phyloP scores from a whole-genome alignment of 306 rosid species.

The Coriaria nepalensis region DNA sequence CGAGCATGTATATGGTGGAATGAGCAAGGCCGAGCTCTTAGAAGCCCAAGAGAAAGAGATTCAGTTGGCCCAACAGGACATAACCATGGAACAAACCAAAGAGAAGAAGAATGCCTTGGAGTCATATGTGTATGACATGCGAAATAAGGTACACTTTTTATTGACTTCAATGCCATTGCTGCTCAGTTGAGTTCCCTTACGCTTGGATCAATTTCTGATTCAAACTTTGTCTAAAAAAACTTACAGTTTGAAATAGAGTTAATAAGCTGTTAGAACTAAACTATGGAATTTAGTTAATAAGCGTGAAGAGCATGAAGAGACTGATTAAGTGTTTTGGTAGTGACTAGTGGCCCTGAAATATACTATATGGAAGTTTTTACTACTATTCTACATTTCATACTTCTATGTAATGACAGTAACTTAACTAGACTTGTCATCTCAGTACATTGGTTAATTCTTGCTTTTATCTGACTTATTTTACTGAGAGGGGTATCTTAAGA shows the following conservation, averaged over 20 bases:
- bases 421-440: too few species aligned
- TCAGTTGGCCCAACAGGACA: constrained; percentile 67
- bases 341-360: neutral
- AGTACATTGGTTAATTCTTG: neutral
- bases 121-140: constrained; percentile 87
- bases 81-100: constrained; percentile 70
- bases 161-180: constrained; percentile 10
- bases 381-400: neutral
- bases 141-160: constrained; percentile 59
- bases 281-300: too few species aligned
- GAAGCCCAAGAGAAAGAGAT: constrained; percentile 64
- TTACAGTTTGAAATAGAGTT: too few species aligned
- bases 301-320: too few species aligned
- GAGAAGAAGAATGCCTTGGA: constrained; percentile 81
- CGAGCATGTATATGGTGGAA: constrained; percentile 60
- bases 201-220: neutral
- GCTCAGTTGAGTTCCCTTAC: constrained; percentile 10
- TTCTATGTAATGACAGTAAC: too few species aligned
- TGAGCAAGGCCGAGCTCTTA: constrained; percentile 55
- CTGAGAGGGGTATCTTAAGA: constrained; percentile 4
- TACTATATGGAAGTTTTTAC: neutral
- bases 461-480: neutral
- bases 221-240: neutral
- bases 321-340: too few species aligned
- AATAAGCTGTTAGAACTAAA: too few species aligned